A percentile compares a stretch with the other conserved stretches of the same genome.
Evolutionary conservation across 2,329 filamentous ascomycete species (phyloP).

Genomic region (Neofusicoccum sp.): DNA sequence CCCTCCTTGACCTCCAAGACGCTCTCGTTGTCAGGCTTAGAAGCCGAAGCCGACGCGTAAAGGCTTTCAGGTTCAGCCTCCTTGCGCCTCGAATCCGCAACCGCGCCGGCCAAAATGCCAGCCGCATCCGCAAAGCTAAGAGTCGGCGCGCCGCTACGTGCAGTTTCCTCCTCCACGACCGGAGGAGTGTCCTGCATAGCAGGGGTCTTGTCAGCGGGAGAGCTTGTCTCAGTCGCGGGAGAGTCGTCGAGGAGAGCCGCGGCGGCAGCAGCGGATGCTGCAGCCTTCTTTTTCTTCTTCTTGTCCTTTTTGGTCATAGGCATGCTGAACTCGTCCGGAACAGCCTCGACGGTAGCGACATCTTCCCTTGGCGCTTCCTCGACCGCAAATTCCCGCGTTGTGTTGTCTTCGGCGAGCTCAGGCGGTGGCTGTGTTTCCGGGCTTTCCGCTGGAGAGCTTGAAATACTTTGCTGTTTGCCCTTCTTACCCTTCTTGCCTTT

Average conservation of each 20-base stretch:
- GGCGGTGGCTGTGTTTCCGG: not conserved
- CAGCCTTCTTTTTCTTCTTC: conserved; percentile 22
- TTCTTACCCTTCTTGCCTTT: conserved; percentile 30
- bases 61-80: not conserved
- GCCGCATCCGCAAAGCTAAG: not conserved
- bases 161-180: not conserved
- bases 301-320: conserved; percentile 22
- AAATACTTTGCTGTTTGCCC: conserved; percentile 20
- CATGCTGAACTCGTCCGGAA: not conserved
- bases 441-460: conserved; percentile 18
- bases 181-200: not conserved
- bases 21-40: not conserved
- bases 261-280: conserved; percentile 14
- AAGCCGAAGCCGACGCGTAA: not conserved
- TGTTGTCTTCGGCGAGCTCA: not conserved
- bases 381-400: not conserved
- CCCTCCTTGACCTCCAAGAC: not conserved
- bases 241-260: not conserved
- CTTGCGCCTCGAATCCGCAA: not conserved
- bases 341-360: not conserved
- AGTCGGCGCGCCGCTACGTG: not conserved
- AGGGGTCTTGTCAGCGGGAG: not conserved
- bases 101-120: not conserved
- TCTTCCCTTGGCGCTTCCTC: conserved; percentile 17
- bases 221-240: not conserved